A percentile compares a stretch with the other conserved stretches of the same genome.
These are phyloP conservation scores for Colletotrichum agaves DNA, from an alignment of 2,329 filamentous ascomycete species.

Conservation along the genomic window DNA sequence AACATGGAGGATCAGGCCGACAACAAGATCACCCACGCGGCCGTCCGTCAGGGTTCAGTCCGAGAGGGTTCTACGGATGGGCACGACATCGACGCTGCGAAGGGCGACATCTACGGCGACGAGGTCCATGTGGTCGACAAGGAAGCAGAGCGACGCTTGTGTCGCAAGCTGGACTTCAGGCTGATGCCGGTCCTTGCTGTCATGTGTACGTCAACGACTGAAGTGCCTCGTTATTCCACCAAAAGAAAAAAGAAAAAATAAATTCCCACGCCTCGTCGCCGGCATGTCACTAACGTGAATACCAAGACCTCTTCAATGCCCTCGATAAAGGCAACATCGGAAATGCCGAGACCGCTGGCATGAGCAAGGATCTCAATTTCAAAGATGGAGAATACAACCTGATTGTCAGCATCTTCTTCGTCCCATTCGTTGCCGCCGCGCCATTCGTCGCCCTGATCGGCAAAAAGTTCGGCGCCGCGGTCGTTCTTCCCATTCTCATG, in stretches of 20 bases:
- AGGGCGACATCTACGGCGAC: constrained; percentile 38
- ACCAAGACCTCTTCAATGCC: constrained; percentile 58
- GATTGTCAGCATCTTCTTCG: constrained; percentile 77
- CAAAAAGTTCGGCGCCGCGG: constrained; percentile 75
- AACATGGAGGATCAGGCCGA: constrained; percentile 11
- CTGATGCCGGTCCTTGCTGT: constrained; percentile 64
- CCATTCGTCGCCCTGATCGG: constrained; percentile 69
- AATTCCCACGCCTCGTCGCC: too few species aligned
- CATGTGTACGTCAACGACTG: constrained; percentile 55
- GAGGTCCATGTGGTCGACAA: constrained; percentile 47
- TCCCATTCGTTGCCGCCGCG: constrained; percentile 76
- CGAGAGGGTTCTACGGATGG: constrained; percentile 21
- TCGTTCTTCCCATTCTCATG: constrained; percentile 78
- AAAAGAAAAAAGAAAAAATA: too few species aligned
- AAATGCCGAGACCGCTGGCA: constrained; percentile 54
- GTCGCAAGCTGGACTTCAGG: constrained; percentile 65
- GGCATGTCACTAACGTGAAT: neutral
- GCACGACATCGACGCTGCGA: neutral
- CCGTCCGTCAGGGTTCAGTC: neutral
- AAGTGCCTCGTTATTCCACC: too few species aligned
- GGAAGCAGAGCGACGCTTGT: constrained; percentile 61
- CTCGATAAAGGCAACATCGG: constrained; percentile 55
- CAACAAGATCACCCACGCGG: constrained; percentile 6
- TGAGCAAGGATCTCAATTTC: constrained; percentile 44
- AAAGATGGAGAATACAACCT: constrained; percentile 74